Percentiles rank a stretch among this genome's conserved stretches.
Evolutionary conservation across 805 yeast species (phyloP).

Genomic region (Maudiozyma serrabonitensis): DNA sequence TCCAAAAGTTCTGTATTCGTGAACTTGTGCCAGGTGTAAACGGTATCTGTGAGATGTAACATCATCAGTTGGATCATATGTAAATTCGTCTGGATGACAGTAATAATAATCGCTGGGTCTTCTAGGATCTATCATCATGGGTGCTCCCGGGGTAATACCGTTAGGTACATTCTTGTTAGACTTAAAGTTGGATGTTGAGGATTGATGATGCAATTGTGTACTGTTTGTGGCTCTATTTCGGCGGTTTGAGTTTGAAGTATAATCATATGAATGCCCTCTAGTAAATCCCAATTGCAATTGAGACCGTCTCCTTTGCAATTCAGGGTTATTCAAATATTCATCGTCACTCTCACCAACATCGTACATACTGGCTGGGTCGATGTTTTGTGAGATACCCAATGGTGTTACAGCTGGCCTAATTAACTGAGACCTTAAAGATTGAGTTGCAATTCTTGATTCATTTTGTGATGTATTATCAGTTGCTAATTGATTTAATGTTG

Average conservation of each 20-base stretch:
- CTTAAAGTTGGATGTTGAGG: too few species aligned
- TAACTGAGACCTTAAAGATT: neutral
- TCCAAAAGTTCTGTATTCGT: conserved; percentile 34
- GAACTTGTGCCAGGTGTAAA: conserved; percentile 22
- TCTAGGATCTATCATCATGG: neutral
- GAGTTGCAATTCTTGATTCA: neutral
- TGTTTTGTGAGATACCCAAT: neutral
- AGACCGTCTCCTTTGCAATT: conserved; percentile 27
- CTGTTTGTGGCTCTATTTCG: neutral
- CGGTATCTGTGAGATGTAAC: conserved; percentile 20
- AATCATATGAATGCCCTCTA: conserved; percentile 5
- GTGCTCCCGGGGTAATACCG: too few species aligned
- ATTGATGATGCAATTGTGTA: too few species aligned
- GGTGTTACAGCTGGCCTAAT: neutral
- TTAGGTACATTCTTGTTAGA: too few species aligned
- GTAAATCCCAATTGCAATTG: conserved; percentile 22
- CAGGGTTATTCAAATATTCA: conserved; percentile 24
- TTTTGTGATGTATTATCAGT: neutral
- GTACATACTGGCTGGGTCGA: neutral
- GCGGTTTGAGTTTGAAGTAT: neutral
- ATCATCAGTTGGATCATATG: conserved; percentile 20
- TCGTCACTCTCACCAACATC: conserved; percentile 16
- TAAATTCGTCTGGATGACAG: conserved; percentile 17
- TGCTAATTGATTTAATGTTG: neutral
- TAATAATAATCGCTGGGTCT: conserved; percentile 10